A percentile compares a stretch with the other conserved stretches of the same genome.
These are phyloP conservation scores for Trametes versicolor DNA, from an alignment of 1,284 basidiomycete species.

Conservation along the genomic window DNA sequence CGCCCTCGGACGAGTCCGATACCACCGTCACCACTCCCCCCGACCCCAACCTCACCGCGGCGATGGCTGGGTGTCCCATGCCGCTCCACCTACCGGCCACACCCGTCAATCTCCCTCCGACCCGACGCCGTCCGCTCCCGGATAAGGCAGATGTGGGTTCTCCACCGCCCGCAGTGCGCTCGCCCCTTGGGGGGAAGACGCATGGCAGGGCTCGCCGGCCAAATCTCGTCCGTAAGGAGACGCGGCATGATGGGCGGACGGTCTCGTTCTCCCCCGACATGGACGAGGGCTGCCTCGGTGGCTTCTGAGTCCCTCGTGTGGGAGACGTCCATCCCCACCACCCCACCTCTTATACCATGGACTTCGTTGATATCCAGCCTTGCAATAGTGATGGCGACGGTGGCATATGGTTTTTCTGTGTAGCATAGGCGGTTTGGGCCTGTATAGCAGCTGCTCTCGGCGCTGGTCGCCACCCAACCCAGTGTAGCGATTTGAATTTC, in stretches of 20 bases:
- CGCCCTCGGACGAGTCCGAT: constrained; percentile 59
- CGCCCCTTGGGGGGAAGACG: constrained; percentile 2
- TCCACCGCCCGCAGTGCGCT: constrained; percentile 20
- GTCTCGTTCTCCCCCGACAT: constrained; percentile 28
- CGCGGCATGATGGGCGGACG: neutral
- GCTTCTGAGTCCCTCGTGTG: constrained; percentile 17
- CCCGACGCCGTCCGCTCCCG: constrained; percentile 2
- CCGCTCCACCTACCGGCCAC: constrained; percentile 31
- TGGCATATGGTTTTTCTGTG: constrained; percentile 15
- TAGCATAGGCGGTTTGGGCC: constrained; percentile 13
- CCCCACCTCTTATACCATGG: constrained; percentile 19
- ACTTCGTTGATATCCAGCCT: constrained; percentile 21
- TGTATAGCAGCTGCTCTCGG: neutral
- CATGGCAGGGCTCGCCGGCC: constrained; percentile 24
- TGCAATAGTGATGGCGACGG: neutral
- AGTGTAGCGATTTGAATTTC: constrained; percentile 4
- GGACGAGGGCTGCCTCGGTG: constrained; percentile 37
- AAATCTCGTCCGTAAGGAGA: constrained; percentile 24
- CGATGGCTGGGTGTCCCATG: constrained; percentile 28
- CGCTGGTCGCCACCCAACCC: constrained; percentile 8
- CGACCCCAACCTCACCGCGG: constrained; percentile 36
- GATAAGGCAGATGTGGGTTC: constrained; percentile 19
- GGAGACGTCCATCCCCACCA: constrained; percentile 2
- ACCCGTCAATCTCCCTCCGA: neutral
- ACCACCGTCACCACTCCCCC: constrained; percentile 47